Evolutionary conservation across 768 basidiomycete genomes (phyloP), one percentile per base, ranked within the genome.

Genomic region (Hericium erinaceus): DNA sequence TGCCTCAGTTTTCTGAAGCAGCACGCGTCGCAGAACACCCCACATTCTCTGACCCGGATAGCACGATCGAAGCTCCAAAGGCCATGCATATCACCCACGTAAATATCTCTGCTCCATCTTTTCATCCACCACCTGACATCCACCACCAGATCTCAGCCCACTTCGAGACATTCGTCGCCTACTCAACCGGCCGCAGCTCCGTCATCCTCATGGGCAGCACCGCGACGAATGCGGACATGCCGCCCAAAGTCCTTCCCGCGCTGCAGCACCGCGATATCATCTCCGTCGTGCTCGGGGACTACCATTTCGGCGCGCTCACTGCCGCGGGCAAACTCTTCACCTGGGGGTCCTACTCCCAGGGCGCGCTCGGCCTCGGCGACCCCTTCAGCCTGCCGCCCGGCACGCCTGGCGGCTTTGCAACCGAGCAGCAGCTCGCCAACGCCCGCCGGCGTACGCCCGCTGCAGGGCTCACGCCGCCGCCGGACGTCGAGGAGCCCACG

Each of bases 241-340:
- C 66, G 57, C 90, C 87, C n/a, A 76, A 73, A 38, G 74, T 92
- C 58, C 75, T 89, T 4, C 84, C 87, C 1, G 80, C 77, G 38
- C 73, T 98, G 28, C 92, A 97, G 64, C 79, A 88, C 63, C 80
- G 74, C 61, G 75, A 78, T 39, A 81, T 98, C 55, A 95, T 98
- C 59, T 90, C 91, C 53, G 84, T 95, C 56, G 85, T 87, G 13
- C 78, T 93, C 53, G 95, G 95, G 5, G 95, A 98, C 70, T 97
- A 95, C 69, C 95, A 98, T 73, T 84, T 78, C 66, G 89, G 83
- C 39, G 95, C 95, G 1, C 74, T 97, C 64, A 95, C 92, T 2
- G 75, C 80, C 40, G 69, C 76, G 22, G 95, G 95, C 15, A 79
- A 84, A 66, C 73, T 93, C 24, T 73, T 87, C 18, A 89, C 93